A percentile compares a stretch with the other conserved stretches of the same genome.
phyloP scores from a whole-genome alignment of 331 rosid species.

The Erythrophleum ivorense region DNA sequence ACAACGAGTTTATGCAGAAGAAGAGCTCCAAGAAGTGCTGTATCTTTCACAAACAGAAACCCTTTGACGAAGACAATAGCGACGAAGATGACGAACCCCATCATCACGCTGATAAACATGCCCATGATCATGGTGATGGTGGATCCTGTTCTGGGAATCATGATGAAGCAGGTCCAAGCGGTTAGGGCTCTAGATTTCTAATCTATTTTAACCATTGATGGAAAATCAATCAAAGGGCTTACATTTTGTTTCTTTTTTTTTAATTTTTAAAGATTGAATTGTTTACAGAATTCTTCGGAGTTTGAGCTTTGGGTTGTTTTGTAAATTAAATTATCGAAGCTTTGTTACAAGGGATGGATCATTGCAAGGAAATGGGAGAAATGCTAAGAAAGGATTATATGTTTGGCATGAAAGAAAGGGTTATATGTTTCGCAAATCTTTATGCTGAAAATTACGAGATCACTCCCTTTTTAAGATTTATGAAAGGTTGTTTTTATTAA shows the following conservation, averaged over 20 bases:
- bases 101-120: conserved; percentile 34
- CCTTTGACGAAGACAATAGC: conserved; percentile 91
- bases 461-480: not conserved
- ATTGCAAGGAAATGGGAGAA: not conserved
- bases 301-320: not conserved
- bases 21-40: conserved; percentile 97
- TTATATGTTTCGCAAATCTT: not conserved
- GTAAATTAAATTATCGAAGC: conserved; percentile 1
- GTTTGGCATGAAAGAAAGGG: not conserved
- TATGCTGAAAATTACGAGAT: not conserved
- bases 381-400: not conserved
- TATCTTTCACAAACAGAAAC: conserved; percentile 87
- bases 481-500: not conserved
- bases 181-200: conserved; percentile 37
- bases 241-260: not conserved
- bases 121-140: conserved; percentile 38
- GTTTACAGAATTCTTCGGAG: conserved; percentile 9
- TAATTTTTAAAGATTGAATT: conserved; percentile 22
- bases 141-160: conserved; percentile 52
- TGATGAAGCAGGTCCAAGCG: conserved; percentile 52
- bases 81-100: conserved; percentile 58
- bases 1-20: conserved; percentile 96
- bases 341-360: not conserved
- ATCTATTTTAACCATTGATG: conserved; percentile 6
- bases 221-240: not conserved